These are phyloP conservation scores for Xylariaceae sp. DNA, from an alignment of 2,329 filamentous ascomycete species.

Conservation along the genomic window DNA sequence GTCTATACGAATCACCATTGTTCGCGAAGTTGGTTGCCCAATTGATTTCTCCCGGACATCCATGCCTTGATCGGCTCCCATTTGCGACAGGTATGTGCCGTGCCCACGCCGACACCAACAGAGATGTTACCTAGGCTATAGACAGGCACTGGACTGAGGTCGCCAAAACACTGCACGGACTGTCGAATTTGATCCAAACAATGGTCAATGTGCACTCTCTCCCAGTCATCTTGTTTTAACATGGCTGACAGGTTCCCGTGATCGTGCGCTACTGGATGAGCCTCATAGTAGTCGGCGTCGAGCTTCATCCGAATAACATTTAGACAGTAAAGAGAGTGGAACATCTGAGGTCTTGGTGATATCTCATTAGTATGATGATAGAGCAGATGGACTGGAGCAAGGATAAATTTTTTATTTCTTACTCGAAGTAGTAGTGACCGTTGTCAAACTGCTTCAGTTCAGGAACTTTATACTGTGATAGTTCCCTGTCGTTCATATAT, in stretches of 20 bases:
- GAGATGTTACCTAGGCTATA: neutral
- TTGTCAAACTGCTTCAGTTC: neutral
- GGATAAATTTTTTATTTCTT: too few species aligned
- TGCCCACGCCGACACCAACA: neutral
- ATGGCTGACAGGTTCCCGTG: neutral
- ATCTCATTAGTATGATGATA: too few species aligned
- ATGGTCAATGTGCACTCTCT: neutral
- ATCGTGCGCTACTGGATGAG: neutral
- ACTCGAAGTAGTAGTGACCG: constrained; percentile 1
- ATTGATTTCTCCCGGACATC: neutral
- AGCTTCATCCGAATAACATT: neutral
- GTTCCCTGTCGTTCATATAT: neutral
- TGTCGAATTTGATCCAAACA: constrained; percentile 1
- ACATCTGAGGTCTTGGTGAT: constrained; percentile 1
- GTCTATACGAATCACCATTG: neutral
- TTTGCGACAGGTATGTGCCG: neutral
- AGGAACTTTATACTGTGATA: neutral
- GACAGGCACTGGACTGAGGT: neutral
- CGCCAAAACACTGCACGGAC: neutral
- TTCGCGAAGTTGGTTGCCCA: neutral
- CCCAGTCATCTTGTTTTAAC: neutral
- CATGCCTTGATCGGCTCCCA: neutral
- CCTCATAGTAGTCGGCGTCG: neutral
- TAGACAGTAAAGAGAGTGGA: constrained; percentile 2
- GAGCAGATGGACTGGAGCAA: too few species aligned